phyloP scores from a whole-genome alignment of 352 stramenopile species.

The Globisporangium megalacanthum region DNA sequence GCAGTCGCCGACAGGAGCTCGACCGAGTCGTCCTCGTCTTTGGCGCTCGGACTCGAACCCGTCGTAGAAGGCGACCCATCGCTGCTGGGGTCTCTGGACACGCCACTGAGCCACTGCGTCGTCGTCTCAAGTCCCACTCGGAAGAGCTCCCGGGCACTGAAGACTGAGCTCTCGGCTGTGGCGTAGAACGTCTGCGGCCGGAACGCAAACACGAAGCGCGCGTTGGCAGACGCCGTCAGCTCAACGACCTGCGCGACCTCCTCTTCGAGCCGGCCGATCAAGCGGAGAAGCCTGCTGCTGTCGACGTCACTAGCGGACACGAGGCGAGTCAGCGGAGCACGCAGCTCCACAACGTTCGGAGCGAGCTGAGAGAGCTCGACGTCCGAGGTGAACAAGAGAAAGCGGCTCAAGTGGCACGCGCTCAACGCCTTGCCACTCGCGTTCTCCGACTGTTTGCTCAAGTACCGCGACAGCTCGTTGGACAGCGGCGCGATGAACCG shows the following conservation, averaged over 20 bases:
- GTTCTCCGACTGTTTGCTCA: neutral
- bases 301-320: conserved; percentile 4
- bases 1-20: conserved; percentile 21
- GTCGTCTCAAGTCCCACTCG: neutral
- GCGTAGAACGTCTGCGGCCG: conserved; percentile 6
- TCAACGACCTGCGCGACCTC: conserved; percentile 18
- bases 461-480: conserved; percentile 17
- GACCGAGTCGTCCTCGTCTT: conserved; percentile 24
- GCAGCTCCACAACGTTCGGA: neutral
- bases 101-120: conserved; percentile 8
- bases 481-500: conserved; percentile 12
- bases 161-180: conserved; percentile 9
- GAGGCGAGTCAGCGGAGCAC: conserved; percentile 9
- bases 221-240: neutral
- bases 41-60: neutral
- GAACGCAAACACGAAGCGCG: conserved; percentile 8
- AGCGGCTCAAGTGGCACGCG: conserved; percentile 28
- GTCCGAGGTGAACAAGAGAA: conserved; percentile 43
- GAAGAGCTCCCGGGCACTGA: conserved; percentile 25
- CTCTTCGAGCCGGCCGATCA: conserved; percentile 38
- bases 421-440: conserved; percentile 9
- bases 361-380: neutral
- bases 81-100: neutral
- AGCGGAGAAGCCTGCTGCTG: conserved; percentile 20
- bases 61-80: neutral